Evolutionary conservation across 192 early-diverging fungal genomes (phyloP).

Genomic region (Podila clonocystis): DNA sequence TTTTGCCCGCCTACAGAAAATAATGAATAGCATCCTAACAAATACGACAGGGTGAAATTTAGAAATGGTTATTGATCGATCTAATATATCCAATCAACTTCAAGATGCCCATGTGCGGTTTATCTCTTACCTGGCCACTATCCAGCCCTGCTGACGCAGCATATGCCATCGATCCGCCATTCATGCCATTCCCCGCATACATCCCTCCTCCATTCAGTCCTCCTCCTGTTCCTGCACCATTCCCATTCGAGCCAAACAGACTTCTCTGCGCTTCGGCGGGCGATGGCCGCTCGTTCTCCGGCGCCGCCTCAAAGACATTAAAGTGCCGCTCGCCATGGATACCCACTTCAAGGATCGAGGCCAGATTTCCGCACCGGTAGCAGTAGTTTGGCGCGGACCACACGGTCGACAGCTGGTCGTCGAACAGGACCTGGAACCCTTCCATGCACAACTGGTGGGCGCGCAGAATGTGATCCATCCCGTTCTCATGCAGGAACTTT

Average conservation of each 20-base stretch:
- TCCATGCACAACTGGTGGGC: slow-evolving; percentile 93
- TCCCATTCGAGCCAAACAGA: slow-evolving; percentile 32
- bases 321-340: slow-evolving; percentile 80
- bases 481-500: slow-evolving; percentile 82
- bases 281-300: slow-evolving; percentile 72
- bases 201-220: neutral
- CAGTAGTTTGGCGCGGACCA: slow-evolving; percentile 92
- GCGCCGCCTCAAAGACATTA: slow-evolving; percentile 91
- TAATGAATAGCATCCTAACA: slow-evolving; percentile 49
- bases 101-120: neutral
- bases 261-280: slow-evolving; percentile 33
- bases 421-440: slow-evolving; percentile 82
- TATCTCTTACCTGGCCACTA: slow-evolving; percentile 28
- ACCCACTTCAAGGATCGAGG: slow-evolving; percentile 84
- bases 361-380: slow-evolving; percentile 88
- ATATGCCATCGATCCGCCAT: slow-evolving; percentile 5
- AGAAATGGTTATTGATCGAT: neutral
- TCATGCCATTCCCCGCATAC: neutral
- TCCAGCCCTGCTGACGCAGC: slow-evolving; percentile 9
- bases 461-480: slow-evolving; percentile 81
- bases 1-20: slow-evolving; percentile 32
- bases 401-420: slow-evolving; percentile 86
- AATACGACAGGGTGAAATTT: neutral
- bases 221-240: neutral
- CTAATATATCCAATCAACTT: too few species aligned